Base-by-base conservation (phyloP, 129 eudicot species). In the Pittosporum tobira region DNA sequence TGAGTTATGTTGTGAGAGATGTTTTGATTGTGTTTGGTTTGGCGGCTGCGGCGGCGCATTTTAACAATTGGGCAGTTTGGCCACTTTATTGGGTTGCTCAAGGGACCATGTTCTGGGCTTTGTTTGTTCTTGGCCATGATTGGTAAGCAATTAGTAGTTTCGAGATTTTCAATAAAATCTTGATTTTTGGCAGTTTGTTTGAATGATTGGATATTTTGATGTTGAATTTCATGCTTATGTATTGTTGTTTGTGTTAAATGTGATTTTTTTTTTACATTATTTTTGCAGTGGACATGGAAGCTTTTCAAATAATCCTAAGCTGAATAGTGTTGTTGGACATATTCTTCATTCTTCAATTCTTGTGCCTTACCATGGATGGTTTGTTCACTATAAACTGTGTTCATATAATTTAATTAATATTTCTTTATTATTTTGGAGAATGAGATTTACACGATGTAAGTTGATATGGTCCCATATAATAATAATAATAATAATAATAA, bases 311-410 rank as follows among this genome's bases (percentile, higher is more conserved):
- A 52, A 87, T 71, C 81, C 50, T 1, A 81, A 81, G 63, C 75
- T 93, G 74, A 91, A 91, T 54, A 87, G 88, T 71, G 85, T 91
- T 8, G 88, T 60, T 51, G 99, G 99, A 27, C 99, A 93, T 74
- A 49, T 93, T 59, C 88, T 81, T 76, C 96, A 93, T 71, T 87
- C 94, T 67, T 87, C 94, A 27, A 91, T 93, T 69, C 96, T 93
- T 47, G 99, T 93, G 42, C 99, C 99, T 18, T 93, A 93, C 46
- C 96, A 93, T 81, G 96, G 96, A 77, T 93, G 99, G 99, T 93
- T 68, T 21, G 81, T 45, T 81, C 37, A 56, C 16, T 14, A 15
- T 30, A 40, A 38, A 26, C 54, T 49, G 31, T 25, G 36, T 55
- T 58, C 19, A 34, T 13, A 12, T 15, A 0, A 24, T 15, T 24